Evolutionary conservation across 805 yeast species (phyloP).

Genomic region (Suhomyces tanzawaensis): DNA sequence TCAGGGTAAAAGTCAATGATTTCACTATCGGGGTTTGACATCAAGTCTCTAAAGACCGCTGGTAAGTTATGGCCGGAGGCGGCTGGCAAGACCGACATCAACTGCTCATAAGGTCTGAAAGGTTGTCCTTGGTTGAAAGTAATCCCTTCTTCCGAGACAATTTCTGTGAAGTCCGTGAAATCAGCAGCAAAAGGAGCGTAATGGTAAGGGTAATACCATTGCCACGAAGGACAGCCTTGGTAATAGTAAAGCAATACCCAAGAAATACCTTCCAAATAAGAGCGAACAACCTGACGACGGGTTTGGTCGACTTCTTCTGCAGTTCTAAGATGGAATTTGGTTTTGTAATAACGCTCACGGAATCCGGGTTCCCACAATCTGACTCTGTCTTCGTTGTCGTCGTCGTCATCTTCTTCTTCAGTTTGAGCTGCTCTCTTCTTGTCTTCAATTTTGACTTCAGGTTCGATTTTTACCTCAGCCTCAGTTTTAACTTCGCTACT

Average conservation of each 20-base stretch:
- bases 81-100: slow-evolving; percentile 94
- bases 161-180: slow-evolving; percentile 53
- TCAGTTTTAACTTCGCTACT: not conserved
- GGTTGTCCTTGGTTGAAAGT: slow-evolving; percentile 70
- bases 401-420: slow-evolving; percentile 12
- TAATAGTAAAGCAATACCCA: slow-evolving; percentile 94
- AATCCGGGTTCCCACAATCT: slow-evolving; percentile 87
- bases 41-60: slow-evolving; percentile 71
- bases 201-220: slow-evolving; percentile 95
- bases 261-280: slow-evolving; percentile 92
- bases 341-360: slow-evolving; percentile 71
- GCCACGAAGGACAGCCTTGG: slow-evolving; percentile 99
- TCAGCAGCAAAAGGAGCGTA: slow-evolving; percentile 98
- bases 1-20: slow-evolving; percentile 90
- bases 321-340: slow-evolving; percentile 62
- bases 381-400: slow-evolving; percentile 43
- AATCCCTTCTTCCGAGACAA: slow-evolving; percentile 46
- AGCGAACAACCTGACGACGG: slow-evolving; percentile 58
- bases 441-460: not conserved
- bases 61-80: slow-evolving; percentile 88
- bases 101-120: slow-evolving; percentile 86
- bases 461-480: not conserved
- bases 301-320: slow-evolving; percentile 53
- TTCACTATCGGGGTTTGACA: slow-evolving; percentile 76
- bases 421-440: slow-evolving; percentile 11